Base-by-base conservation (phyloP, 345 rosid species). In the Hypericum androsaemum region DNA sequence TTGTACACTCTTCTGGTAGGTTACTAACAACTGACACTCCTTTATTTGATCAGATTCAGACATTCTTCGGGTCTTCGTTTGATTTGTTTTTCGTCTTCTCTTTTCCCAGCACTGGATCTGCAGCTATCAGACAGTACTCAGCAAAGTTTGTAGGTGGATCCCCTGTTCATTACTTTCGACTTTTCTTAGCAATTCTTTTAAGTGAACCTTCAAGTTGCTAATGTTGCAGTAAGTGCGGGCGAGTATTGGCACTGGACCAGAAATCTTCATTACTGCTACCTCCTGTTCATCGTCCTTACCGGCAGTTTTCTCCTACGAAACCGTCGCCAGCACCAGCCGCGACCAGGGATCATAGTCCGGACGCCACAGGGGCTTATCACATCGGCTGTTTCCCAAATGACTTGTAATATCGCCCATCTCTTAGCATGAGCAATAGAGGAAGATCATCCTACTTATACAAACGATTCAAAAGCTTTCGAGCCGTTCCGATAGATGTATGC, bases 41-140 rank as follows among this genome's bases (percentile, higher is more conserved):
- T 10, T 43, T 36, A n/a, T 12, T 5, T 6, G 22, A 16, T 8
- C 9, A 13, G 22, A 36, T 51, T 17, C 22, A 10, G 9, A 6
- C 43, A 14, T 12, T 43, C 5, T 41, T n/a, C 36, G 42, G 12
- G 42, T 36, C 41, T 44, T 28, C 17, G 6, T 47, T 53, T 54
- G 53, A 28, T 41, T 7, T 43, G 3, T 49, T 52, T 49, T 2
- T 53, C 4, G 32, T 22, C 15, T 57, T 69, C 40, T 56, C 57
- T 50, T 38, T 59, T 59, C 67, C 42, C 47, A 83, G 98, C 80
- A 53, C 71, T 92, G 95, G 98, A 74, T 87, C 41, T 76, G 89
- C 79, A 79, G 80, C 74, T 84, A 84, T 64, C 86, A 82, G 59
- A 77, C 83, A 50, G 50, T 92, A 12, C 83, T 82, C 61, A 62